Conservation (phyloP, 1,139 yeast genomes). For the Suhomyces panamericanus region DNA sequence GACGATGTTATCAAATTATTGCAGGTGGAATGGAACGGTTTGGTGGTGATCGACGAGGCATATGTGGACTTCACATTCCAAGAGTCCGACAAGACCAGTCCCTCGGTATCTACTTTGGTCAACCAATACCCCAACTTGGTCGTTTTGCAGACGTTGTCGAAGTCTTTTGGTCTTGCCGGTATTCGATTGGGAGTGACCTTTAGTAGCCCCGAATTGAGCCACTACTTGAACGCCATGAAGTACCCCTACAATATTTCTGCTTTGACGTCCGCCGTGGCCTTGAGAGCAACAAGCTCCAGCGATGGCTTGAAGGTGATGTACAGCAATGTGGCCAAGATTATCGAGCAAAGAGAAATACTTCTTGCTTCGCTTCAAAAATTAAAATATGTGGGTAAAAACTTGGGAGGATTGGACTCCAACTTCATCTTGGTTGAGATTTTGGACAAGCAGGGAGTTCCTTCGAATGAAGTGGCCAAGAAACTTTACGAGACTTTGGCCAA, state of each 20-base stretch:
- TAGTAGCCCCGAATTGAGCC: slow-evolving; percentile 59
- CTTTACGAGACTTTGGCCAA: slow-evolving; percentile 72
- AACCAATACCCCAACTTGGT: slow-evolving; percentile 80
- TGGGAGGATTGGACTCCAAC: slow-evolving; percentile 90
- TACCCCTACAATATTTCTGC: slow-evolving; percentile 95
- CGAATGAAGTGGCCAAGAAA: slow-evolving; percentile 64
- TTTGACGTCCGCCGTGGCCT: slow-evolving; percentile 73
- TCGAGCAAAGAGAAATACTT: slow-evolving; percentile 54
- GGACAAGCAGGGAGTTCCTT: slow-evolving; percentile 60
- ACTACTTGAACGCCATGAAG: slow-evolving; percentile 79
- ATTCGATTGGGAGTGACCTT: slow-evolving; percentile 83
- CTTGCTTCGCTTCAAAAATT: slow-evolving; percentile 53
- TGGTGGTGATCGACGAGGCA: slow-evolving; percentile 91
- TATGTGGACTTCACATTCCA: slow-evolving; percentile 74
- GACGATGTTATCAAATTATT: slow-evolving; percentile 53
- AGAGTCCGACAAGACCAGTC: slow-evolving; percentile 21
- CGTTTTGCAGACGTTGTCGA: slow-evolving; percentile 88
- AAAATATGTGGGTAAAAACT: slow-evolving; percentile 65
- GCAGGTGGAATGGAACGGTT: slow-evolving; percentile 66
- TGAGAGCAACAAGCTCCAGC: slow-evolving; percentile 62
- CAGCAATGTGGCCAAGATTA: slow-evolving; percentile 49
- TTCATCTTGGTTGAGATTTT: slow-evolving; percentile 74
- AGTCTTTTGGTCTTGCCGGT: slow-evolving; percentile 95
- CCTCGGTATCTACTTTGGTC: slow-evolving; percentile 79
- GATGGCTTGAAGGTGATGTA: slow-evolving; percentile 62